Evolutionary conservation across 2,329 filamentous ascomycete genomes (phyloP), one percentile per base, ranked within the genome.

Genomic region (Alternaria angustiovoidea): DNA sequence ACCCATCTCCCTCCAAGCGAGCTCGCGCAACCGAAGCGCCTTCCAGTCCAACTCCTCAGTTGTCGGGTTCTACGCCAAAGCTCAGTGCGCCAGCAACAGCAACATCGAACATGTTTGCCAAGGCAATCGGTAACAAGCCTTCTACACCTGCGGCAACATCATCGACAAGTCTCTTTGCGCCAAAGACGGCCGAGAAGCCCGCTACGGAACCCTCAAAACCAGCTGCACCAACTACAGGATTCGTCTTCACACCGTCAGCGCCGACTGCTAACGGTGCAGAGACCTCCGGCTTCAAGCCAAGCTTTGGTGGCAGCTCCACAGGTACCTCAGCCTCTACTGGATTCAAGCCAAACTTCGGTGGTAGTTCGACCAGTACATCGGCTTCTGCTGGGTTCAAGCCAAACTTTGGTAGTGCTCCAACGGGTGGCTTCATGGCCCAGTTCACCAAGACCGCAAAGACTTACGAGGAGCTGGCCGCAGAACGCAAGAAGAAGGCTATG

Each of bases 401-500:
- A 12, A 61, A 41, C 34, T 64, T 57, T 20, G 57, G 57, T 42
- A 58, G 30, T 46, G 34, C 39, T 44, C 42, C 66, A 4, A 51
- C 59, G 41, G 57, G 62, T n/a, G 64, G 65, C 46, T 73, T 75
- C 46, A 54, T 73, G 26, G 62, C 60, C 20, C 73, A 75, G 36
- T 78, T 78, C 55, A 66, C 69, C 9, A 70, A 72, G 49, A 68
- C 56, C 2, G 71, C 74, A 9, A 77, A 75, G 61, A 71, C 73
- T 0, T 70, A 68, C 28, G 73, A 78, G 44, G 57, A 77, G 53
- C 70, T 77, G 36, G 67, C 68, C 32, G 71, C 71, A 5, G 75
- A 78, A 56, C 73, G 71, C 7, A 78, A 78, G 65, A 65, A 72
- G 57, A 78, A 78, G 59, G 75, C 70, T 7, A 74, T 68, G 57